Base-by-base conservation (phyloP, 495 filamentous ascomycete species). In the Penicillium salamii region DNA sequence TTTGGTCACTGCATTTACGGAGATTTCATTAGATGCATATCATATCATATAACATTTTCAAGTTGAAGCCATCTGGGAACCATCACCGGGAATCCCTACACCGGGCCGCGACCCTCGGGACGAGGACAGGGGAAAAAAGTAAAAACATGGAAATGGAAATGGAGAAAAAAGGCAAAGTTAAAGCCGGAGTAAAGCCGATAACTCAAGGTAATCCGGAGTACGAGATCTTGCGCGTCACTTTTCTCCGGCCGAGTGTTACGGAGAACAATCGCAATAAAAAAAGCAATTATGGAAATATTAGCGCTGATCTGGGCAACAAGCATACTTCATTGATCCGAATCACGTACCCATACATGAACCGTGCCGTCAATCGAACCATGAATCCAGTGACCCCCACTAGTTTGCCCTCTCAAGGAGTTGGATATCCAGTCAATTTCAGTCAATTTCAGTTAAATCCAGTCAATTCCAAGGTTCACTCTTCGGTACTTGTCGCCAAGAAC, bases 301-400 rank as follows among this genome's bases (percentile, higher is more conserved):
- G 35, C 35, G 7, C 35, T 37, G 20, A 8, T 32, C 12, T 32
- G 11, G 5, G 5, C 29, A 8, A 32, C 29, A 13, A 32, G 12
- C 11, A 13, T 32, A 32, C 29, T 32, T 3, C 29, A 42, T 28
- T 7, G 29, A 32, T 5, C 15, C 11, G 43, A 39, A 33, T 46
- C 32, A 55, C 51, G 19, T 46, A 41, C 49, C 46, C 51, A 52
- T 40, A 44, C 50, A 41, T 42, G 49, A 39, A 49, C 44, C 46
- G 46, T 49, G 49, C 33, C 44, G 31, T 39, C 7, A 17, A 33
- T 44, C 6, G 28, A 46, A 15, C 32, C 33, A 24, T 20, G 7
- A 7, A 26, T 18, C 24, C 36, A 8, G 8, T 8, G 18, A 53
- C 40, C 61, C 61, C 61, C 61, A 61, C 61, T 38, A 43, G 61